A percentile compares a stretch with the other conserved stretches of the same genome.
Conservation (phyloP, 2,329 filamentous ascomycete species). For the Curvularia sp. region DNA sequence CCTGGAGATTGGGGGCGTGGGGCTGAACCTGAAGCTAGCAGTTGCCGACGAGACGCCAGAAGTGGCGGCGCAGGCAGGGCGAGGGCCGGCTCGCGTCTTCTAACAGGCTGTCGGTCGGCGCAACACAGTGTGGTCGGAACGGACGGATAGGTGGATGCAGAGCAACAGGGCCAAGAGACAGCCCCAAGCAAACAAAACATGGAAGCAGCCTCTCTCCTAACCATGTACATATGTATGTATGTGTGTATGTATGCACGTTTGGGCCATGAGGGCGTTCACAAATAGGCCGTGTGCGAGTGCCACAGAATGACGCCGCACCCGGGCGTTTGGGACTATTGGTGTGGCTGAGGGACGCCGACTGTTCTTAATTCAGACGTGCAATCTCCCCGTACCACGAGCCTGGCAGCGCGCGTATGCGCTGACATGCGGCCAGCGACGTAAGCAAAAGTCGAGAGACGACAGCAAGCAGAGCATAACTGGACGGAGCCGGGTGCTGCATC, state of each 20-base stretch:
- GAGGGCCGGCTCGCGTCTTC: slow-evolving; percentile 10
- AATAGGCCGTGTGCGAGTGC: slow-evolving; percentile 11
- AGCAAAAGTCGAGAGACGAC: not conserved
- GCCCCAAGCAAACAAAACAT: not conserved
- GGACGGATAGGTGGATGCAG: slow-evolving; percentile 2
- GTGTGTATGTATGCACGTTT: not conserved
- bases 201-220: slow-evolving; percentile 15
- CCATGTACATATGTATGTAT: too few species aligned
- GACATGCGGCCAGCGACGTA: not conserved
- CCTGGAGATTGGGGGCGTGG: slow-evolving; percentile 20
- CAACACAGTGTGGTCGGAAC: slow-evolving; percentile 1
- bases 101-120: slow-evolving; percentile 5
- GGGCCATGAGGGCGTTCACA: slow-evolving; percentile 4
- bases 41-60: slow-evolving; percentile 10
- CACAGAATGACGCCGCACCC: slow-evolving; percentile 22
- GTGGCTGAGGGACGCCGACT: slow-evolving; percentile 23
- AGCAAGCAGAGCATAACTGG: not conserved
- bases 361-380: slow-evolving; percentile 25
- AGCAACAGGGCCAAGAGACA: not conserved
- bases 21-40: slow-evolving; percentile 12
- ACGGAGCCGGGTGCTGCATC: slow-evolving; percentile 2
- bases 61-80: slow-evolving; percentile 16
- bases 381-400: slow-evolving; percentile 21
- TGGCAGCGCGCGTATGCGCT: not conserved
- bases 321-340: slow-evolving; percentile 18